Evolutionary conservation across 495 filamentous ascomycete species (phyloP).

Genomic region (Podospora conica): DNA sequence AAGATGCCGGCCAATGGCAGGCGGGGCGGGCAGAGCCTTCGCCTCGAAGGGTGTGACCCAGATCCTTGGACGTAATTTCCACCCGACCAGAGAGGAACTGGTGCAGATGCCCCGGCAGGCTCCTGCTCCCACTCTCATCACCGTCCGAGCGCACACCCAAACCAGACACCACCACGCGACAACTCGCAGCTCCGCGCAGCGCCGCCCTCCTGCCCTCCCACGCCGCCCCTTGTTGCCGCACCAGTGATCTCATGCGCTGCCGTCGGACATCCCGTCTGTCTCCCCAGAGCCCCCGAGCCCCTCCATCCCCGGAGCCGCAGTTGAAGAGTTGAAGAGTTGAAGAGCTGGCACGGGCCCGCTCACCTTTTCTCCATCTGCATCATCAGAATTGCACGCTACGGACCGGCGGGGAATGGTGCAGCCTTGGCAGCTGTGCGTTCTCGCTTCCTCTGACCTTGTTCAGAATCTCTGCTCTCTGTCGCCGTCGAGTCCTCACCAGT

Average conservation of each 20-base stretch:
- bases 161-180: background rate
- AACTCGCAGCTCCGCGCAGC: background rate
- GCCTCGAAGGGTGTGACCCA: conserved; percentile 9
- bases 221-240: background rate
- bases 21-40: background rate
- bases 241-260: background rate
- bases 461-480: no score
- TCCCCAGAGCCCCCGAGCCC: background rate
- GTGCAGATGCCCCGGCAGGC: conserved; percentile 3
- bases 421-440: background rate
- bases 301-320: no score
- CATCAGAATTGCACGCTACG: background rate
- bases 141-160: conserved; percentile 10
- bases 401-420: background rate
- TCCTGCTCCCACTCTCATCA: conserved; percentile 7
- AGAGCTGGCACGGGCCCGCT: background rate
- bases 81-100: conserved; percentile 7
- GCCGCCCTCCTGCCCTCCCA: background rate
- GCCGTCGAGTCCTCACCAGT: no score
- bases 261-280: background rate
- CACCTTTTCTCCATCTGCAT: background rate
- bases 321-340: background rate
- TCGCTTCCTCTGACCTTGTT: background rate
- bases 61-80: conserved; percentile 15
- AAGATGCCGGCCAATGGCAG: background rate